These are phyloP conservation scores for Knoxia roxburghii DNA, from an alignment of 257 asterid species.

Conservation along the genomic window DNA sequence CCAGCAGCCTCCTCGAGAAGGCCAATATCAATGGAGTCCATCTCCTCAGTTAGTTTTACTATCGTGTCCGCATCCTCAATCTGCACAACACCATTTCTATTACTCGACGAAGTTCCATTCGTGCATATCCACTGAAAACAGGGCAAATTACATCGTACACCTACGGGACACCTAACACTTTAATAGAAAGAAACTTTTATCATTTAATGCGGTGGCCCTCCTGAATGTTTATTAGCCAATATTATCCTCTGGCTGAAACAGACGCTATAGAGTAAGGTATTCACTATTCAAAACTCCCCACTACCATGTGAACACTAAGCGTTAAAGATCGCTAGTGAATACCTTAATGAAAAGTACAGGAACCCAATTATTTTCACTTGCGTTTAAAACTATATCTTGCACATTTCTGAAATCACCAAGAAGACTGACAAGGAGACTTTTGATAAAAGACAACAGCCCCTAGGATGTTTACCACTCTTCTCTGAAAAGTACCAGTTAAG, in stretches of 20 bases:
- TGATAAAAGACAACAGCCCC: background rate
- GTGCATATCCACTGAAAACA: background rate
- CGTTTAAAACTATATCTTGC: background rate
- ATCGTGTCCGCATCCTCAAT: constrained; percentile 93
- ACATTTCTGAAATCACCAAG: background rate
- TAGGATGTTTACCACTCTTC: background rate
- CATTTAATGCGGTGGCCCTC: no score
- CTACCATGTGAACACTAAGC: background rate
- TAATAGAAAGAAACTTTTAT: no score
- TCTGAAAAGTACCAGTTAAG: background rate
- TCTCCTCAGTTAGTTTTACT: constrained; percentile 86
- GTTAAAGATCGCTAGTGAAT: background rate
- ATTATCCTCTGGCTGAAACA: no score
- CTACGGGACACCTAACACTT: no score
- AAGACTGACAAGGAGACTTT: background rate
- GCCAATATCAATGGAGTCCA: constrained; percentile 71
- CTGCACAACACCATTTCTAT: constrained; percentile 12
- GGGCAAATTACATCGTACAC: no score
- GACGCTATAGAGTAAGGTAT: background rate
- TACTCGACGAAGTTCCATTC: background rate
- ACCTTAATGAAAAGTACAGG: background rate
- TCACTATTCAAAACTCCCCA: background rate
- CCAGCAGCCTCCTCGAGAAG: constrained; percentile 82
- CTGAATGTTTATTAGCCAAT: no score
- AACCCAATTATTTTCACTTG: background rate